Conservation (phyloP, 345 rosid species). For the Gynandropsis gynandra region DNA sequence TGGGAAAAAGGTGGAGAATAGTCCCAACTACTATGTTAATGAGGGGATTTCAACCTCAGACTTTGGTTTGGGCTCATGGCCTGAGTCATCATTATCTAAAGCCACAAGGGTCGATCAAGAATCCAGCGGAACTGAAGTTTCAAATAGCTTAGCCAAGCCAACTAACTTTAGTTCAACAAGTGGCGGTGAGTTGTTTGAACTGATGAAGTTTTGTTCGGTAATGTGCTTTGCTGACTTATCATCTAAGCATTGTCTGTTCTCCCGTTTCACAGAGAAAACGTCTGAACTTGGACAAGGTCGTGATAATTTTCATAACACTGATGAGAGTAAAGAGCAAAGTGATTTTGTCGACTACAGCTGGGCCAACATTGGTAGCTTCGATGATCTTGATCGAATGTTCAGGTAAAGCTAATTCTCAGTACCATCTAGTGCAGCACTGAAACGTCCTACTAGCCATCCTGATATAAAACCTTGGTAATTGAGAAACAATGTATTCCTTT, state of each 20-base stretch:
- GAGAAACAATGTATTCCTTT: too few species aligned
- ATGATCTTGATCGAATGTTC: conserved; percentile 84
- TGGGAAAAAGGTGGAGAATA: conserved; percentile 37
- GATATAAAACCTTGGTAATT: too few species aligned
- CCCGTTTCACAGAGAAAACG: conserved; percentile 36
- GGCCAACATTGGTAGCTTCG: conserved; percentile 94
- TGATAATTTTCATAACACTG: conserved; percentile 44
- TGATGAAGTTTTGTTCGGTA: conserved; percentile 19
- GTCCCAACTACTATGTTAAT: conserved; percentile 31
- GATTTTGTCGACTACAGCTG: conserved; percentile 81
- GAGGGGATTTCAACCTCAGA: conserved; percentile 42
- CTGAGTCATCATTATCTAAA: conserved; percentile 38
- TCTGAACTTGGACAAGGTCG: conserved; percentile 46
- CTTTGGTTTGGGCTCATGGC: conserved; percentile 49
- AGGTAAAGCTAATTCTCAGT: conserved; percentile 50
- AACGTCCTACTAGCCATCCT: too few species aligned
- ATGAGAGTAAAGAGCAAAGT: conserved; percentile 56
- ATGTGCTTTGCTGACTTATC: conserved; percentile 22
- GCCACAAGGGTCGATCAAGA: conserved; percentile 39
- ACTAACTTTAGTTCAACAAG: conserved; percentile 33
- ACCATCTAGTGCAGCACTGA: conserved; percentile 3
- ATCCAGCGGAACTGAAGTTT: conserved; percentile 40
- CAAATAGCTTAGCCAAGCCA: conserved; percentile 39
- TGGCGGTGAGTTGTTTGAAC: conserved; percentile 44
- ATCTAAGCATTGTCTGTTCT: conserved; percentile 26